Evolutionary conservation across 176 grass and related monocot species (phyloP).

Genomic region (Triticum urartu): DNA sequence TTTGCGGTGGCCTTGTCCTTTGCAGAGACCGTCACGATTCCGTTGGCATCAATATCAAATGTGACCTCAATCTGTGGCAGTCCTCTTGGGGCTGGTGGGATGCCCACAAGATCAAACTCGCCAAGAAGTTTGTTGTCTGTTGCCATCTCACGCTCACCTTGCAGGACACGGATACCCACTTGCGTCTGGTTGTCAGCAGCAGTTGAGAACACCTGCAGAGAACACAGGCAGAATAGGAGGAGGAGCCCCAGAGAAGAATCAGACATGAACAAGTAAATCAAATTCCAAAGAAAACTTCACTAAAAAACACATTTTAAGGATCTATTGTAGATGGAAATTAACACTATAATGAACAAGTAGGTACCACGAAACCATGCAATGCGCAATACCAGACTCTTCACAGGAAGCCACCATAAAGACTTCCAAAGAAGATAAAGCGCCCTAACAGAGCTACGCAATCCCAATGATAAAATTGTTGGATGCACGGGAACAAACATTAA

Average conservation of each 20-base stretch:
- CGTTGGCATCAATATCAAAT: conserved; percentile 7
- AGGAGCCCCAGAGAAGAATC: not conserved
- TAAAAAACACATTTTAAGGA: not conserved
- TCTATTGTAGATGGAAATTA: not conserved
- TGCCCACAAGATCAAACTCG: conserved; percentile 19
- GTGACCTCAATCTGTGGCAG: conserved; percentile 16
- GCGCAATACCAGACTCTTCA: not conserved
- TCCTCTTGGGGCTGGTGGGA: conserved; percentile 18
- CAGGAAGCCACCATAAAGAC: not conserved
- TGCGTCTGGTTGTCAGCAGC: conserved; percentile 13
- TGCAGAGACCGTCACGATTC: conserved; percentile 11
- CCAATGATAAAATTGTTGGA: not conserved
- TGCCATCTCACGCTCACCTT: conserved; percentile 18
- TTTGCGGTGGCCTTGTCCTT: conserved; percentile 13
- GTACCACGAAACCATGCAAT: not conserved
- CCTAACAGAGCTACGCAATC: not conserved
- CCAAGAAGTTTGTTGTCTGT: conserved; percentile 22
- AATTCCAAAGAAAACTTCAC: not conserved
- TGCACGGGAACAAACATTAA: not conserved
- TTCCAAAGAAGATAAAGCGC: not conserved
- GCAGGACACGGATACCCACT: conserved; percentile 12
- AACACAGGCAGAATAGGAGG: not conserved
- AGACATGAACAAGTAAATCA: not conserved
- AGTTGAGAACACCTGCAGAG: conserved; percentile 18
- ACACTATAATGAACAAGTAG: not conserved